phyloP scores from a whole-genome alignment of 805 yeast species.

The Zygosaccharomyces bailii region DNA sequence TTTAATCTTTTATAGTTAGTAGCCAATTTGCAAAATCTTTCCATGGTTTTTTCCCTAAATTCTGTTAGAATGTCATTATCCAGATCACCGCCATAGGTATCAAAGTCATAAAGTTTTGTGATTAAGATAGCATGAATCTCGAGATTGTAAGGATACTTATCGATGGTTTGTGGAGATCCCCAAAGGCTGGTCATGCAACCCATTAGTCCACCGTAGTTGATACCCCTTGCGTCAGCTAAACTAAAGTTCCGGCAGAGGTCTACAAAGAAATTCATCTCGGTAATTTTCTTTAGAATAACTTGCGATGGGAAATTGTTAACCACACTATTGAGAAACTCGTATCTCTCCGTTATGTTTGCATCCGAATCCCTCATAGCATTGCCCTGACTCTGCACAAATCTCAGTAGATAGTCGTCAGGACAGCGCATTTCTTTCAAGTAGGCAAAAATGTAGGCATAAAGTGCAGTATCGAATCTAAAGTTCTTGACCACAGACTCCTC shows the following conservation, averaged over 20 bases:
- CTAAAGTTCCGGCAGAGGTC: constrained; percentile 23
- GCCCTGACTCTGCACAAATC: constrained; percentile 38
- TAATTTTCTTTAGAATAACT: constrained; percentile 22
- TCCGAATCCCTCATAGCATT: constrained; percentile 14
- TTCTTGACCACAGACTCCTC: constrained; percentile 40
- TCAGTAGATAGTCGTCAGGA: constrained; percentile 33
- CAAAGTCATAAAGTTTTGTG: constrained; percentile 38
- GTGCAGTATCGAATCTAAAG: constrained; percentile 30
- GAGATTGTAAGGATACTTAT: constrained; percentile 26
- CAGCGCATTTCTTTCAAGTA: constrained; percentile 32
- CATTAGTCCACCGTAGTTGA: constrained; percentile 35
- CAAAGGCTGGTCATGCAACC: constrained; percentile 33
- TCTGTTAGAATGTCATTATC: constrained; percentile 28
- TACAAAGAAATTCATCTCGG: constrained; percentile 35
- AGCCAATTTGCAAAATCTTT: constrained; percentile 27
- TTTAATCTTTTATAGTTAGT: constrained; percentile 27
- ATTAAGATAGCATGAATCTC: constrained; percentile 37
- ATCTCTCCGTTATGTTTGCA: constrained; percentile 18
- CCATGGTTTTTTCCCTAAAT: constrained; percentile 33
- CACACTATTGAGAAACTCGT: constrained; percentile 32
- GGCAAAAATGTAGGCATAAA: constrained; percentile 37
- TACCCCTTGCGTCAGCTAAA: constrained; percentile 16
- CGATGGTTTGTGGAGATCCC: constrained; percentile 29
- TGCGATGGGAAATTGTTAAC: constrained; percentile 25
- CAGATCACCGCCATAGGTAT: constrained; percentile 29